Conservation (phyloP, 2,329 filamentous ascomycete species). For the Nothophoma quercina region DNA sequence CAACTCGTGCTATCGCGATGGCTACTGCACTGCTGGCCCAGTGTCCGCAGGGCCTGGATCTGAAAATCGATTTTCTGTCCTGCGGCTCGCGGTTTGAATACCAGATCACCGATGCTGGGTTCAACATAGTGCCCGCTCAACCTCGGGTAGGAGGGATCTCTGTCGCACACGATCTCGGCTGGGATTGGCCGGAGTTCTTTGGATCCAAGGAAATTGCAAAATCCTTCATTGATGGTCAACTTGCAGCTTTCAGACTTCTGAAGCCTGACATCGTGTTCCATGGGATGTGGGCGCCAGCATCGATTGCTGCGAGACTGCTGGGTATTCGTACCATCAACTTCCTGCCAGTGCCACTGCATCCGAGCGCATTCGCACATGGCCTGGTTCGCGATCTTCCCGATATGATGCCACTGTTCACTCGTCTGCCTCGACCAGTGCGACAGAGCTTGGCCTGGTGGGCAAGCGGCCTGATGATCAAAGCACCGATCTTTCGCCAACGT, state of each 20-base stretch:
- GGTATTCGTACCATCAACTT: constrained; percentile 45
- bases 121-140: constrained; percentile 41
- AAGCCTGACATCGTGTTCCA: constrained; percentile 46
- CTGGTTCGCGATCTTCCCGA: constrained; percentile 44
- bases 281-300: constrained; percentile 46
- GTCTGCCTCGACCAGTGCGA: constrained; percentile 39
- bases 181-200: constrained; percentile 47
- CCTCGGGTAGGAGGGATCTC: constrained; percentile 42
- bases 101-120: constrained; percentile 41
- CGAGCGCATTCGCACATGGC: constrained; percentile 37
- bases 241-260: constrained; percentile 37
- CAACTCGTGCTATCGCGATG: constrained; percentile 43
- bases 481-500: constrained; percentile 44
- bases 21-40: constrained; percentile 38
- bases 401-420: constrained; percentile 42
- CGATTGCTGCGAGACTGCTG: constrained; percentile 39
- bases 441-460: constrained; percentile 37
- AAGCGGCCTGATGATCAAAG: constrained; percentile 39
- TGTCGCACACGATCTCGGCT: constrained; percentile 43
- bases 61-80: constrained; percentile 42
- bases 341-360: constrained; percentile 41
- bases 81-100: constrained; percentile 43
- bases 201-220: constrained; percentile 42
- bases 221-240: constrained; percentile 42
- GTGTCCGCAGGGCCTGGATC: constrained; percentile 33